A percentile compares a stretch with the other conserved stretches of the same genome.
Conservation (phyloP, 2,329 filamentous ascomycete genomes). For the Aspergillus ibericus region DNA sequence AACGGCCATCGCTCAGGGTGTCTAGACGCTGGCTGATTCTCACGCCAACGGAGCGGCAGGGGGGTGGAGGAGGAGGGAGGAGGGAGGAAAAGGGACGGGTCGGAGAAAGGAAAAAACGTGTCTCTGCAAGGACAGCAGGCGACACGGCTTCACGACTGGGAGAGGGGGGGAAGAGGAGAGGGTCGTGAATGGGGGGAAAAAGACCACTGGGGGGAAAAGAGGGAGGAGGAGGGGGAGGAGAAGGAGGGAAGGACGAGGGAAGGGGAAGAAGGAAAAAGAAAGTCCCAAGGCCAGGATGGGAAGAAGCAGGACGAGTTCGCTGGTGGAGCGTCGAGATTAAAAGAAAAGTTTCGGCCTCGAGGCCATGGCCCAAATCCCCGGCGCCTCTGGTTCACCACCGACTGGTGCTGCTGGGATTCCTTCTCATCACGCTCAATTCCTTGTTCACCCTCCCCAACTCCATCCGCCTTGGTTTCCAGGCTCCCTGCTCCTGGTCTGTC, state of each 20-base stretch:
- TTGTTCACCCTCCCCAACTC: too few species aligned
- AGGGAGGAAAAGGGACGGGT: conserved; percentile 23
- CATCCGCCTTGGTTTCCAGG: not conserved
- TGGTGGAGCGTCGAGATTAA: conserved; percentile 31
- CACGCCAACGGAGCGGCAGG: conserved; percentile 30
- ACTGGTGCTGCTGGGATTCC: not conserved
- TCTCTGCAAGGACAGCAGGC: conserved; percentile 32
- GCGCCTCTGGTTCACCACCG: conserved; percentile 1
- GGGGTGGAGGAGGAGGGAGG: conserved; percentile 18
- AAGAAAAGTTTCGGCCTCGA: conserved; percentile 24
- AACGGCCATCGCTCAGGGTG: conserved; percentile 43
- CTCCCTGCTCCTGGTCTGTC: not conserved
- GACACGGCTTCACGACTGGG: conserved; percentile 30
- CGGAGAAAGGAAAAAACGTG: conserved; percentile 24
- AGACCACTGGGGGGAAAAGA: conserved; percentile 16
- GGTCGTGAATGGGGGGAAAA: conserved; percentile 33
- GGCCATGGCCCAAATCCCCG: conserved; percentile 22
- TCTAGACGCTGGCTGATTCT: conserved; percentile 15
- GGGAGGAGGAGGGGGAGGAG: conserved; percentile 14
- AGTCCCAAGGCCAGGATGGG: conserved; percentile 12
- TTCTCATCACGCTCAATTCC: too few species aligned
- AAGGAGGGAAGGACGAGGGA: conserved; percentile 27
- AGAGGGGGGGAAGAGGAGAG: conserved; percentile 9
- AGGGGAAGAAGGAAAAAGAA: conserved; percentile 31
- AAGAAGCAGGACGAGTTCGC: conserved; percentile 18